phyloP scores from a whole-genome alignment of 1,284 basidiomycete genomes.

The Sporisorium exsertum region DNA sequence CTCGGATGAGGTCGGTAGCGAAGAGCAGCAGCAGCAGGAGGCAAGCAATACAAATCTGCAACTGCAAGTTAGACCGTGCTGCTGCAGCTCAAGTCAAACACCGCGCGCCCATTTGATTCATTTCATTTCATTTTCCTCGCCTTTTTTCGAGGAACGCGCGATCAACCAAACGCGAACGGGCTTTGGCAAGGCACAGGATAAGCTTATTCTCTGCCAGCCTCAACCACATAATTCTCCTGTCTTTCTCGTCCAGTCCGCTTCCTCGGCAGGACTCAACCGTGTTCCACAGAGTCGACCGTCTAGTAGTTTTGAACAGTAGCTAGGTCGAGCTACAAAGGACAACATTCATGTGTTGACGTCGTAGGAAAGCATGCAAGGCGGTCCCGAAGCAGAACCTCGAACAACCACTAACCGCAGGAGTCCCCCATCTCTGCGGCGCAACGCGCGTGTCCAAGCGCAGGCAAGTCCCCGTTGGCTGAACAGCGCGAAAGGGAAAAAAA shows the following conservation, averaged over 20 bases:
- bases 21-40: neutral
- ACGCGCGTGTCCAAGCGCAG: too few relatives aligned
- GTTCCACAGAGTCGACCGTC: neutral
- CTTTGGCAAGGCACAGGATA: neutral
- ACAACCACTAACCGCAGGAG: neutral
- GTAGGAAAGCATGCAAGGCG: neutral
- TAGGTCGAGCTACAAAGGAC: too few relatives aligned
- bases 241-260: too few relatives aligned
- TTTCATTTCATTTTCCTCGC: neutral
- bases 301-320: neutral
- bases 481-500: neutral
- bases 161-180: neutral
- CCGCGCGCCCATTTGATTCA: neutral
- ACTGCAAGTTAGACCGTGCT: neutral
- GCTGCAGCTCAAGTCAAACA: conserved; percentile 11
- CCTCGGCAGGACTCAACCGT: too few relatives aligned
- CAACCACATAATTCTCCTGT: too few relatives aligned
- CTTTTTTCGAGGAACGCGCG: neutral
- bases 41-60: neutral
- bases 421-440: neutral
- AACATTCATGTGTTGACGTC: neutral
- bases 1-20: neutral
- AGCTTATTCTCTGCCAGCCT: neutral
- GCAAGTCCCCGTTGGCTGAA: neutral
- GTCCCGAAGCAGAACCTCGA: neutral